Percentiles rank a stretch among this genome's conserved stretches.
These are phyloP conservation scores for Bryoglossum gracile DNA, from an alignment of 495 filamentous ascomycete species.

Conservation along the genomic window DNA sequence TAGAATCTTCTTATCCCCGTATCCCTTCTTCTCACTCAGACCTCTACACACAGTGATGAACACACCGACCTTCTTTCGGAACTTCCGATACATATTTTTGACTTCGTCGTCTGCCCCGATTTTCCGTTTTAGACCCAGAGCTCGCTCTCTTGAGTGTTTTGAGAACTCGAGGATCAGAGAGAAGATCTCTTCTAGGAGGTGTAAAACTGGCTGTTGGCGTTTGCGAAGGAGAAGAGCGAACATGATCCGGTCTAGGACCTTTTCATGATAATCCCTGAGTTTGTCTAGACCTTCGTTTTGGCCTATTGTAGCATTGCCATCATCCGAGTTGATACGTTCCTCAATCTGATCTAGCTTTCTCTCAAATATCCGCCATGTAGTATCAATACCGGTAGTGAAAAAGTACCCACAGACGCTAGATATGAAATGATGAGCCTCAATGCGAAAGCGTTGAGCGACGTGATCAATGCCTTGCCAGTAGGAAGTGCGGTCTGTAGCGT, in stretches of 20 bases:
- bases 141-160: slow-evolving; percentile 34
- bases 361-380: slow-evolving; percentile 64
- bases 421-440: slow-evolving; percentile 75
- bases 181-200: slow-evolving; percentile 73
- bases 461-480: slow-evolving; percentile 19
- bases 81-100: slow-evolving; percentile 49
- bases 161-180: slow-evolving; percentile 62
- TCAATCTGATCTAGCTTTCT: slow-evolving; percentile 57
- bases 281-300: slow-evolving; percentile 47
- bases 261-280: slow-evolving; percentile 65
- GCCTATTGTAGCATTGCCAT: slow-evolving; percentile 19
- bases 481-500: slow-evolving; percentile 39
- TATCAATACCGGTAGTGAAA: slow-evolving; percentile 65
- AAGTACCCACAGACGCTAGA: slow-evolving; percentile 61
- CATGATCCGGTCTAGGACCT: slow-evolving; percentile 72
- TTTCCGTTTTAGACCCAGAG: slow-evolving; percentile 5
- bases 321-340: slow-evolving; percentile 40
- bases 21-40: slow-evolving; percentile 50
- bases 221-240: slow-evolving; percentile 62
- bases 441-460: slow-evolving; percentile 51
- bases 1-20: slow-evolving; percentile 39
- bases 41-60: slow-evolving; percentile 59
- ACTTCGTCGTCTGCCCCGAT: slow-evolving; percentile 41
- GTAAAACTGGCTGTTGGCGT: slow-evolving; percentile 62
- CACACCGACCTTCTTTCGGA: slow-evolving; percentile 60